Base-by-base conservation (phyloP, 805 yeast genomes). In the Spathaspora passalidarum region DNA sequence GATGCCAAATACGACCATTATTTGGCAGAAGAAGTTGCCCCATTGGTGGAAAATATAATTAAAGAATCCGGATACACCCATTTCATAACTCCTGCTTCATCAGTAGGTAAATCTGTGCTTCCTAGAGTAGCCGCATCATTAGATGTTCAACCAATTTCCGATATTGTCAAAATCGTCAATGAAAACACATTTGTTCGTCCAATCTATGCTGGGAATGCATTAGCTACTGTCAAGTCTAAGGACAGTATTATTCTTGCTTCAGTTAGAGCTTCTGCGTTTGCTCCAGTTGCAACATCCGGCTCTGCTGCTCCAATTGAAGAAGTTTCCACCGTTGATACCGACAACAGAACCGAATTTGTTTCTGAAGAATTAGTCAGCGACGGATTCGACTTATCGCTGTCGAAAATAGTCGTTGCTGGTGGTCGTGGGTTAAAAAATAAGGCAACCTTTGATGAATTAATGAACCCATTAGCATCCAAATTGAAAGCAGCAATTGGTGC, bases 401-500 rank as follows among this genome's bases (percentile, higher is more conserved):
- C 99, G 5, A 66, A 80, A 46, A 73, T 70, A 23, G 94, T 92
- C 29, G 88, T 92, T 22, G 74, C 96, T 20, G 99, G 99, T 35
- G 99, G 99, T 37, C 82, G 97, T 57, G 98, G 96, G 32, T 79
- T 92, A 55, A 89, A 91, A 65, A 82, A 82, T 66, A 91, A 90
- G 66, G 97, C 87, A 62, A 84, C 86, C 47, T 92, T 92, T 65
- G 95, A 88, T 46, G 62, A 75, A 45, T 54, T 88, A 48, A 73
- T 94, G 44, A 80, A 77, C 55, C 98, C 99, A 43, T 73, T 92
- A 53, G 97, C 98, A 6, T 82, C 81, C 47, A 77, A 86, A 49
- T 71, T 92, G 48, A 79, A 82, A 46, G 99, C 98, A 2, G 98
- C 96, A 45, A 85, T 92, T 42, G 99, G 99, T 59, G 98, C 98